Conservation (phyloP, 2,329 filamentous ascomycete genomes). For the Pezizomycotina sp. region DNA sequence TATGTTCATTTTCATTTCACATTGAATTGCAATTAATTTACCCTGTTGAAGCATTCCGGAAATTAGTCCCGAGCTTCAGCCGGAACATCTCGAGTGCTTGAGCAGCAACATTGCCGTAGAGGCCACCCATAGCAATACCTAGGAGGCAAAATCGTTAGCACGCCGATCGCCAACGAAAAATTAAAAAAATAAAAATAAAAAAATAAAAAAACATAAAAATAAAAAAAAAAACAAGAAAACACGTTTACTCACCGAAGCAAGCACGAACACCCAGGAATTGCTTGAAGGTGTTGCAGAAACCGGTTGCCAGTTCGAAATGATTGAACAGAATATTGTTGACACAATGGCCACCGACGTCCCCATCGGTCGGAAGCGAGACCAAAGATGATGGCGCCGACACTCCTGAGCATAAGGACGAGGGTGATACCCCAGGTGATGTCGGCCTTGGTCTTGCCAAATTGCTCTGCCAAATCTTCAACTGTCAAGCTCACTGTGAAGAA, state of each 20-base stretch:
- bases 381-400: conserved; percentile 51
- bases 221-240: too few species aligned
- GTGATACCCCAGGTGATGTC: conserved; percentile 51
- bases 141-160: too few species aligned
- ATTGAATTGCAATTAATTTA: too few species aligned
- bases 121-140: conserved; percentile 66
- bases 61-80: conserved; percentile 55
- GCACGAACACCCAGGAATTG: conserved; percentile 60
- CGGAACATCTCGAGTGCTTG: conserved; percentile 48
- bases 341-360: conserved; percentile 73
- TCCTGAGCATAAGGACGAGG: conserved; percentile 44
- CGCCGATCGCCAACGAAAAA: too few species aligned
- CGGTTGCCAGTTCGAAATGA: conserved; percentile 60
- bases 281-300: conserved; percentile 54
- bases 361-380: conserved; percentile 63
- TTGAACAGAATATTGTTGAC: conserved; percentile 51
- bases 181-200: too few species aligned
- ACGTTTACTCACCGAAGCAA: too few species aligned
- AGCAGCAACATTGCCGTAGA: conserved; percentile 62
- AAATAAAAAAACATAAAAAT: too few species aligned
- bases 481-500: conserved; percentile 50
- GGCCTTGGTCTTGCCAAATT: conserved; percentile 39
- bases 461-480: conserved; percentile 37
- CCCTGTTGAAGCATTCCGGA: conserved; percentile 67
- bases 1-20: too few species aligned